Conservation (phyloP, 306 rosid genomes). For the Sphenostylis stenocarpa region DNA sequence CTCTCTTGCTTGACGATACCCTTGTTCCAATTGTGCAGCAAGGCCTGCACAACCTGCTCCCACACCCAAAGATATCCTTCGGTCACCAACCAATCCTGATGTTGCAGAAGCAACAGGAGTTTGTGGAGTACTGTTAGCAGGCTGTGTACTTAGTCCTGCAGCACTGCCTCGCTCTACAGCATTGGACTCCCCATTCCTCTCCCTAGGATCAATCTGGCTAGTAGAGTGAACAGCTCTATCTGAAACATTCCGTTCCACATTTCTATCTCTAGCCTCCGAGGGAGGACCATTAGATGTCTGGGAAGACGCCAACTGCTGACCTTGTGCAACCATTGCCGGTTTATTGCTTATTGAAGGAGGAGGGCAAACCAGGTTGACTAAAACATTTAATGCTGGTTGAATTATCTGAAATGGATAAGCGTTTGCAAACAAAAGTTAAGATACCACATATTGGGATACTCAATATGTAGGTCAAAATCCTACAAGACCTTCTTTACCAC, state of each 20-base stretch:
- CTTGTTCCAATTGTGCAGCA: constrained; percentile 87
- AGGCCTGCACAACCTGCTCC: constrained; percentile 98
- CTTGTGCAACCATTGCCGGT: constrained; percentile 64
- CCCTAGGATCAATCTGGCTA: constrained; percentile 67
- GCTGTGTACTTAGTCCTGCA: constrained; percentile 37
- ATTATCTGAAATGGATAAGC: constrained; percentile 71
- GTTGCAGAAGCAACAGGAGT: constrained; percentile 61
- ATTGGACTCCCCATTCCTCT: constrained; percentile 66
- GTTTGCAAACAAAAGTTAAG: constrained; percentile 18
- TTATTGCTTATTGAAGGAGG: constrained; percentile 98
- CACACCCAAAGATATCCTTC: constrained; percentile 88
- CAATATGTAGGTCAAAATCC: constrained; percentile 17
- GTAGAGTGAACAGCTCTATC: constrained; percentile 61
- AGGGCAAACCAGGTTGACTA: constrained; percentile 95
- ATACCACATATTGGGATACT: background rate
- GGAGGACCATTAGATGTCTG: constrained; percentile 57
- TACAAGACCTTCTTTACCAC: constrained; percentile 10
- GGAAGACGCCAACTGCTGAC: constrained; percentile 66
- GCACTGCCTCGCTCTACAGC: constrained; percentile 54
- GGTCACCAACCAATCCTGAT: constrained; percentile 93
- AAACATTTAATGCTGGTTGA: constrained; percentile 89
- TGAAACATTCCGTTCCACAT: constrained; percentile 59
- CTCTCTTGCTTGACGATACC: constrained; percentile 94
- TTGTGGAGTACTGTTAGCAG: constrained; percentile 52
- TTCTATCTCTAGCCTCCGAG: constrained; percentile 72